phyloP scores from a whole-genome alignment of 768 basidiomycete genomes.

The Stropharia rugosoannulata region DNA sequence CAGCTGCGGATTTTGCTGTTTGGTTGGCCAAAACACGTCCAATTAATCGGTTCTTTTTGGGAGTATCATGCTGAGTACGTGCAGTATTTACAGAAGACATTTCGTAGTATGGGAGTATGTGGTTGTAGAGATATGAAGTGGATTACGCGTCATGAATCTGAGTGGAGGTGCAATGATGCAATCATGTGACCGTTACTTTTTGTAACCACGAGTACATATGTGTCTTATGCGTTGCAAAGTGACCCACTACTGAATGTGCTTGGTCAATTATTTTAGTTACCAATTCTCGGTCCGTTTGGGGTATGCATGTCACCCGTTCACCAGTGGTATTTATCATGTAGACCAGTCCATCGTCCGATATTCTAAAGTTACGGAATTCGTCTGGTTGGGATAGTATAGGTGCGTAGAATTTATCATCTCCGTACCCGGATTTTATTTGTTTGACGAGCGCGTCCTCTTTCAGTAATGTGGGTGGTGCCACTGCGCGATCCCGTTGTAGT shows the following conservation, averaged over 20 bases:
- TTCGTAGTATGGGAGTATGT: too few relatives aligned
- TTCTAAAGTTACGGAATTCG: not conserved
- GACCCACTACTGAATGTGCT: conserved; percentile 30
- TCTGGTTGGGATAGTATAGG: not conserved
- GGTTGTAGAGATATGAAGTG: too few relatives aligned
- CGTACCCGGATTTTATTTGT: conserved; percentile 2
- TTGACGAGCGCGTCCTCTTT: not conserved
- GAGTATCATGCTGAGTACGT: too few relatives aligned
- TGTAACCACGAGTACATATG: too few relatives aligned
- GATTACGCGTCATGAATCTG: too few relatives aligned
- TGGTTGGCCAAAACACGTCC: too few relatives aligned
- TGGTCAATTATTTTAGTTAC: conserved; percentile 14
- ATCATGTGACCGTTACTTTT: too few relatives aligned
- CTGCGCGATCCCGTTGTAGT: not conserved
- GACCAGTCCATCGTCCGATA: conserved; percentile 7
- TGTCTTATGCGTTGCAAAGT: conserved; percentile 27
- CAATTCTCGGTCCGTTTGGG: conserved; percentile 5
- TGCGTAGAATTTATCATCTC: conserved; percentile 9
- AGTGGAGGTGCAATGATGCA: too few relatives aligned
- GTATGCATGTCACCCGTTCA: conserved; percentile 19
- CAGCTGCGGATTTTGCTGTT: too few relatives aligned
- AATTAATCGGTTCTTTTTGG: too few relatives aligned
- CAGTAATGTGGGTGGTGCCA: not conserved
- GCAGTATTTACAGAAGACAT: too few relatives aligned
- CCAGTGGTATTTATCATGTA: conserved; percentile 2